Conservation (phyloP, 306 rosid species). For the Begonia loranthoides region DNA sequence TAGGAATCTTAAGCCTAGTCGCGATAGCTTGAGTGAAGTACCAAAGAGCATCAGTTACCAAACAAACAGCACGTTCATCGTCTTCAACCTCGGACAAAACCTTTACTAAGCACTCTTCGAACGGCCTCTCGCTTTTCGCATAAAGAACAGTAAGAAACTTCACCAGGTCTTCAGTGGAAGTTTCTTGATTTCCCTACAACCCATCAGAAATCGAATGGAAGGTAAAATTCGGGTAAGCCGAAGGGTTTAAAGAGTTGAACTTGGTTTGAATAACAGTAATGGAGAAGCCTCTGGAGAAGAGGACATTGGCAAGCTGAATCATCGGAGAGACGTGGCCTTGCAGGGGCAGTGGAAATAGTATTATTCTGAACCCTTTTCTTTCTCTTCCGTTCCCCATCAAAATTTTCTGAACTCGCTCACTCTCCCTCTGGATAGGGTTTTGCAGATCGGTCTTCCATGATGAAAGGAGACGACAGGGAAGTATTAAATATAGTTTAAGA, state of each 20-base stretch:
- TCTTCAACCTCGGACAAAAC: conserved; percentile 6
- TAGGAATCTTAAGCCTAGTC: conserved; percentile 19
- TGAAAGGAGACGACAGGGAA: too few species aligned
- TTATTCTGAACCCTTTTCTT: too few species aligned
- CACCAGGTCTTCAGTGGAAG: neutral
- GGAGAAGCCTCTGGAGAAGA: conserved; percentile 17
- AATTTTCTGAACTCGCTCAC: too few species aligned
- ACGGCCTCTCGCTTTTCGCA: conserved; percentile 8
- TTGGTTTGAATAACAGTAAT: conserved; percentile 15
- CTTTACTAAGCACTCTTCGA: conserved; percentile 15
- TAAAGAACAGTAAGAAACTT: conserved; percentile 3
- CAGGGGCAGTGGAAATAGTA: conserved; percentile 9
- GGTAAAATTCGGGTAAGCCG: conserved; percentile 9
- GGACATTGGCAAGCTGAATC: conserved; percentile 16
- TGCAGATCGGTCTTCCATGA: too few species aligned
- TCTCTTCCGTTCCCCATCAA: neutral
- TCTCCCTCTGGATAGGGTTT: too few species aligned
- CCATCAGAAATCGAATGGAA: conserved; percentile 8
- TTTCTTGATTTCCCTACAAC: neutral
- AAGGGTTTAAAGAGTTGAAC: conserved; percentile 13
- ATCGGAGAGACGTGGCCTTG: conserved; percentile 22
- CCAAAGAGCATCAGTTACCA: conserved; percentile 28
- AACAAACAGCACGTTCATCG: conserved; percentile 22
- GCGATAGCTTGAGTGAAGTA: conserved; percentile 26
- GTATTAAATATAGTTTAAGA: too few species aligned